Conservation (phyloP, 192 early-diverging fungal genomes). For the Linnemannia elongata region DNA sequence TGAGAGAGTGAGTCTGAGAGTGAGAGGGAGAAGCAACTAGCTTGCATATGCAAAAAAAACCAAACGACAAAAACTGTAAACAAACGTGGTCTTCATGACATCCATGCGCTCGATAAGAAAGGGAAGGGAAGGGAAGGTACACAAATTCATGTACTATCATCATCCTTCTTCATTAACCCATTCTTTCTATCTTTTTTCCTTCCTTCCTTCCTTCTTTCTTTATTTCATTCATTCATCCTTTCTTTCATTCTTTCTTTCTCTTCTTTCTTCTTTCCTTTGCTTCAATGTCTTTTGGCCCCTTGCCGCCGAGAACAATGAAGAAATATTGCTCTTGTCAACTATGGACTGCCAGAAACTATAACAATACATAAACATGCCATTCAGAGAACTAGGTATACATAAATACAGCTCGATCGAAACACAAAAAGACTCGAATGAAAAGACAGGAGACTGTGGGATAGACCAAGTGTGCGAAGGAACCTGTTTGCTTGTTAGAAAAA, state of each 20-base stretch:
- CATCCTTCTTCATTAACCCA: not conserved
- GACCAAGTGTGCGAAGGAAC: not conserved
- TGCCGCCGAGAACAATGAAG: too few relatives aligned
- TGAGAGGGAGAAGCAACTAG: not conserved
- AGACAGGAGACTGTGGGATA: not conserved
- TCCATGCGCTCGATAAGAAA: not conserved
- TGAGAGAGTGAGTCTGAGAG: too few relatives aligned
- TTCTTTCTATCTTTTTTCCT: too few relatives aligned
- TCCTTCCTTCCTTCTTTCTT: too few relatives aligned
- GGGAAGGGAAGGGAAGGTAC: not conserved
- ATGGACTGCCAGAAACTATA: too few relatives aligned
- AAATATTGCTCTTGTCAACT: too few relatives aligned
- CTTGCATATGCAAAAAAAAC: not conserved
- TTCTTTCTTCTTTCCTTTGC: too few relatives aligned
- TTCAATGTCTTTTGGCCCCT: too few relatives aligned
- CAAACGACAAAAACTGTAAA: not conserved
- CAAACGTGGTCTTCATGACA: constrained; percentile 1
- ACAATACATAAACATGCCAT: too few relatives aligned
- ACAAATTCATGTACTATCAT: not conserved
- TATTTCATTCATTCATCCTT: not conserved
- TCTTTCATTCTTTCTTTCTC: too few relatives aligned
- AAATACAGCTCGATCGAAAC: not conserved
- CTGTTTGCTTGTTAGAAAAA: too few relatives aligned
- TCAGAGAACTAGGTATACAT: too few relatives aligned
- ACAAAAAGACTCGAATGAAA: not conserved